phyloP scores from a whole-genome alignment of 2,329 filamentous ascomycete species.

The Alternaria incomplexa region DNA sequence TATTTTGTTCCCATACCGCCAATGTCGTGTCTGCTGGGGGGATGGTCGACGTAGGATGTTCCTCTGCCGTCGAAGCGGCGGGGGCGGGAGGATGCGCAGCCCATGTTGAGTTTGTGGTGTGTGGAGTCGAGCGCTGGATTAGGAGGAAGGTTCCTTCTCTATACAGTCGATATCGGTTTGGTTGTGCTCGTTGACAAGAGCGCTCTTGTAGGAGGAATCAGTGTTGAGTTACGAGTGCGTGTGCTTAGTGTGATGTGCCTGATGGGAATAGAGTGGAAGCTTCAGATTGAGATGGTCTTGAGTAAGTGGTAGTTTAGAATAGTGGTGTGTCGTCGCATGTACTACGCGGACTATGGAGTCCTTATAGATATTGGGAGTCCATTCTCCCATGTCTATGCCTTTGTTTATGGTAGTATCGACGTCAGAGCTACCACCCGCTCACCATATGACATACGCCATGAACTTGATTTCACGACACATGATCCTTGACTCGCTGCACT shows the following conservation, averaged over 20 bases:
- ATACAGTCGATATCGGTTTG: background rate
- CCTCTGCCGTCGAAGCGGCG: conserved; percentile 8
- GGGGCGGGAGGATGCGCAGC: conserved; percentile 23
- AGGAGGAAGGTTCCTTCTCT: no score
- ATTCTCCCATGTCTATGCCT: background rate
- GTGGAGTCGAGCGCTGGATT: no score
- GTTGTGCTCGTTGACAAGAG: background rate
- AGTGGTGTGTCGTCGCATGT: background rate
- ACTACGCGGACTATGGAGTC: background rate
- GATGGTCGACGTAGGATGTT: background rate
- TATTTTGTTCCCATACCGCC: background rate
- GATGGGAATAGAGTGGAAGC: rapidly evolving
- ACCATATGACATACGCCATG: background rate
- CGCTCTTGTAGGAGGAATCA: background rate
- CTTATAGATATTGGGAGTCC: background rate
- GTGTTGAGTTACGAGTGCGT: background rate
- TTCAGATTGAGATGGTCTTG: background rate
- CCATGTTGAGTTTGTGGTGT: background rate
- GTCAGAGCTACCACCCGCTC: background rate
- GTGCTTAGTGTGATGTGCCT: background rate
- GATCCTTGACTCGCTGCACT: background rate
- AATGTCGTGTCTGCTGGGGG: background rate
- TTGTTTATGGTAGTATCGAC: background rate
- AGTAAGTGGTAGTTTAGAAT: background rate
- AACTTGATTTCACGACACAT: background rate